Base-by-base conservation (phyloP, 352 stramenopile species). In the Phytophthora hibernalis region DNA sequence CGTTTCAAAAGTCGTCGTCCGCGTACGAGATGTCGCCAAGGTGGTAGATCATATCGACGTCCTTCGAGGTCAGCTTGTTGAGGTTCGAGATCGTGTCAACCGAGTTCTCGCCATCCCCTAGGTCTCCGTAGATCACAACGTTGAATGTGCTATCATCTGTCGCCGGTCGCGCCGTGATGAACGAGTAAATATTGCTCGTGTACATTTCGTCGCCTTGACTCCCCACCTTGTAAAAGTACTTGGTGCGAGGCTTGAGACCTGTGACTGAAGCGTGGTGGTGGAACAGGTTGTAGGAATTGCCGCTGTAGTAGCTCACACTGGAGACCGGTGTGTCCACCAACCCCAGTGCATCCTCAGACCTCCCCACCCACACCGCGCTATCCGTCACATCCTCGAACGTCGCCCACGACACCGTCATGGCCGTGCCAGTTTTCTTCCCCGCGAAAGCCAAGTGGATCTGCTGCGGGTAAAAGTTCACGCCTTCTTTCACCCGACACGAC, bases 21-120 rank as follows among this genome's bases (percentile, higher is more conserved):
- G 72, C 69, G 40, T 80, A 92, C 64, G 72, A 82, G 24, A 93
- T 85, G 54, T 94, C 85, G 12, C 85, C 87, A 18, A 92, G 49
- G 57, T 96, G 85, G 69, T 84, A 90, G 13, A 93, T 70, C 18
- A 93, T 74, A 22, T 91, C 77, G 1, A 92, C 54, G 1, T 75
- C 60, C 10, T 65, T 54, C 2, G 54, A 53, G 5, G 65, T 70
- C 28, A 84, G 42, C 10, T 68, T 60, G 47, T 82, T 87, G 33
- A 92, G 24, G 31, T 74, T 70, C 8, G 50, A n/a, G 42, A 83
- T 72, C 2, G 78, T 89, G 7, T 53, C 43, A 6, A 63, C 60
- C 5, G 80, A 75, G 43, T 90, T 77, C 2, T 65, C 30, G 21
- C 72, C 74, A 0, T 81, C 76, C 37, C 84, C 84, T 37, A 79